Evolutionary conservation across 805 yeast genomes (phyloP).

Genomic region (Metschnikowia continentalis): DNA sequence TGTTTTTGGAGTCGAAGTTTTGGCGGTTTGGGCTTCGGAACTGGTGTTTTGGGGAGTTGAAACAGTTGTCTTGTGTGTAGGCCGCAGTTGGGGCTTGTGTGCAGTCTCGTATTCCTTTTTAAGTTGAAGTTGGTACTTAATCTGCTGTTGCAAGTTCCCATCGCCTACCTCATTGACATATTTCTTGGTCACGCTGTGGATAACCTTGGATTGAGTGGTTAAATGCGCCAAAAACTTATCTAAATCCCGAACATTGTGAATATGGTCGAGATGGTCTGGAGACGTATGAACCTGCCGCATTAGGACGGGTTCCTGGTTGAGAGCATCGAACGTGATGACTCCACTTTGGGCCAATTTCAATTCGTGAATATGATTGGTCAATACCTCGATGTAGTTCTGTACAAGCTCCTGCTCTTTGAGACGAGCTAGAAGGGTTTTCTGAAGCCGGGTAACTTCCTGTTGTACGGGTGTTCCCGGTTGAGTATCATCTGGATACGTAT

Average conservation of each 20-base stretch:
- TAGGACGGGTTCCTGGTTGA: conserved; percentile 18
- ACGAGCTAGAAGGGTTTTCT: conserved; percentile 31
- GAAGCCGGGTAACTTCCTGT: conserved; percentile 23
- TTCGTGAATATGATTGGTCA: conserved; percentile 41
- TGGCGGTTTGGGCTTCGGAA: neutral
- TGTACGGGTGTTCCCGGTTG: neutral
- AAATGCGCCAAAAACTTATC: conserved; percentile 37
- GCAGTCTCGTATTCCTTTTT: neutral
- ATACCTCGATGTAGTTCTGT: conserved; percentile 38
- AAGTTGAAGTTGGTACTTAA: conserved; percentile 19
- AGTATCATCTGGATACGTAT: too few relatives aligned
- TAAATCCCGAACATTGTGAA: conserved; percentile 37
- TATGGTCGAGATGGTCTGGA: conserved; percentile 35
- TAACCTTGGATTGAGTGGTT: conserved; percentile 33
- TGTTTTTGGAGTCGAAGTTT: neutral
- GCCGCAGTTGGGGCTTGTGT: neutral
- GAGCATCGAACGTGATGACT: conserved; percentile 40
- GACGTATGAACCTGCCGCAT: conserved; percentile 12
- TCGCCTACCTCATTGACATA: conserved; percentile 12
- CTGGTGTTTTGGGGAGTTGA: neutral
- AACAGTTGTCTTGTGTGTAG: neutral
- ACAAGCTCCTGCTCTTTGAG: conserved; percentile 42
- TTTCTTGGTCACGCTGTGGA: conserved; percentile 37
- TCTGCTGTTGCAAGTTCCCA: conserved; percentile 17
- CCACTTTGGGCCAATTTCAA: conserved; percentile 41